Evolutionary conservation across 2,329 filamentous ascomycete species (phyloP).

Genomic region (Reticulascus tulasneorum): DNA sequence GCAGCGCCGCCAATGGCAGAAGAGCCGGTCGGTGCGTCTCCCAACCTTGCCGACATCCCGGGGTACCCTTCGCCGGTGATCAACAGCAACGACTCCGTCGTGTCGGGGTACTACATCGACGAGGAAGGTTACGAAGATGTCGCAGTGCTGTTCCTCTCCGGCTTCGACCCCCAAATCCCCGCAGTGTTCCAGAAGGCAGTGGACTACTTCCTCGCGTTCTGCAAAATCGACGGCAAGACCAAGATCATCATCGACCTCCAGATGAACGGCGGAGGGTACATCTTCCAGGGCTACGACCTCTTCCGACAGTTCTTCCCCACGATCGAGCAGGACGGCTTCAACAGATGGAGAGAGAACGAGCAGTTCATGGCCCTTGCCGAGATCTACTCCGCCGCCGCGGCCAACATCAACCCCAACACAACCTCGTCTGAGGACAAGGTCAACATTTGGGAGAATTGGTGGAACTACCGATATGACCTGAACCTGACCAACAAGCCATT

Average conservation of each 20-base stretch:
- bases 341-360: constrained; percentile 31
- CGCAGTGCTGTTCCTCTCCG: constrained; percentile 23
- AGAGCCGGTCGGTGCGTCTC: background rate
- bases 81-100: constrained; percentile 17
- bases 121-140: constrained; percentile 27
- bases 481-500: constrained; percentile 45
- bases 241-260: constrained; percentile 56
- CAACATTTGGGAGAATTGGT: constrained; percentile 43
- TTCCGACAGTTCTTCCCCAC: constrained; percentile 51
- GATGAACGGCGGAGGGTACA: constrained; percentile 54
- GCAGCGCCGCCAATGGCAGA: background rate
- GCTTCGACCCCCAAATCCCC: constrained; percentile 20
- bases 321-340: constrained; percentile 28
- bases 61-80: constrained; percentile 24
- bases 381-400: constrained; percentile 38
- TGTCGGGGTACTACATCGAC: constrained; percentile 28
- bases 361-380: constrained; percentile 42
- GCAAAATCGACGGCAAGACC: constrained; percentile 46
- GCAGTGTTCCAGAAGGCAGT: constrained; percentile 26
- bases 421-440: constrained; percentile 30
- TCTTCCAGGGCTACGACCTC: constrained; percentile 53
- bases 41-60: background rate
- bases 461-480: constrained; percentile 36
- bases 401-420: constrained; percentile 38
- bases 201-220: constrained; percentile 17